phyloP scores from a whole-genome alignment of 495 filamentous ascomycete genomes.

The Coniosporium apollinis region DNA sequence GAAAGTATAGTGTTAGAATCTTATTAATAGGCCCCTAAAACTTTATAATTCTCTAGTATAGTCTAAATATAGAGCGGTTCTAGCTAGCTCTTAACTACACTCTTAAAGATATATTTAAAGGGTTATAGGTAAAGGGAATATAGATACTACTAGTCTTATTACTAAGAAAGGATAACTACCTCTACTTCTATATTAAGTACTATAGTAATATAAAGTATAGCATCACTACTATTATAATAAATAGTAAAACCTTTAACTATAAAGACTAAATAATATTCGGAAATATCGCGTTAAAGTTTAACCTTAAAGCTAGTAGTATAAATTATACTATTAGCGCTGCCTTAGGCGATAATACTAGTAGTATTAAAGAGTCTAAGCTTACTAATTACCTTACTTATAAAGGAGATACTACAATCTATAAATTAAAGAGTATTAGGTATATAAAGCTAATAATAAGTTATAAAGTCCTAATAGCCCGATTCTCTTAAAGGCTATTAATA shows the following conservation, averaged over 20 bases:
- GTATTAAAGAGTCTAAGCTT: too few relatives aligned
- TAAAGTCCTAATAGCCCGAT: too few relatives aligned
- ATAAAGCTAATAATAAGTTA: too few relatives aligned
- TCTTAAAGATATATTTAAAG: not conserved
- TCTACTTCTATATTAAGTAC: slow-evolving; percentile 55
- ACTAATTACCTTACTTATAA: too few relatives aligned
- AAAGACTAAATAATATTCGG: slow-evolving; percentile 24
- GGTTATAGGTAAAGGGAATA: slow-evolving; percentile 15
- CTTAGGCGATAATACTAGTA: too few relatives aligned
- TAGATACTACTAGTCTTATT: slow-evolving; percentile 49
- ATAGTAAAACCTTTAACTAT: slow-evolving; percentile 39
- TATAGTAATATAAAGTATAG: slow-evolving; percentile 46
- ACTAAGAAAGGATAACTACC: slow-evolving; percentile 26
- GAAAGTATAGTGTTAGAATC: too few relatives aligned
- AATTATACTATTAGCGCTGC: slow-evolving; percentile 49
- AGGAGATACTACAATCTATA: too few relatives aligned
- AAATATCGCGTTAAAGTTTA: slow-evolving; percentile 70
- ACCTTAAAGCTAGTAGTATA: slow-evolving; percentile 66
- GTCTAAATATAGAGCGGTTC: not conserved
- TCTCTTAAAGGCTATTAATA: too few relatives aligned
- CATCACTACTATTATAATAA: slow-evolving; percentile 45
- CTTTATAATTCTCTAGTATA: too few relatives aligned
- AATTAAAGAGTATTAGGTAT: too few relatives aligned
- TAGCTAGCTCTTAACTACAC: too few relatives aligned
- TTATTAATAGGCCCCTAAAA: too few relatives aligned